A percentile compares a stretch with the other conserved stretches of the same genome.
phyloP scores from a whole-genome alignment of 2,329 filamentous ascomycete species.

The Arthrobotrys pseudoclavata region DNA sequence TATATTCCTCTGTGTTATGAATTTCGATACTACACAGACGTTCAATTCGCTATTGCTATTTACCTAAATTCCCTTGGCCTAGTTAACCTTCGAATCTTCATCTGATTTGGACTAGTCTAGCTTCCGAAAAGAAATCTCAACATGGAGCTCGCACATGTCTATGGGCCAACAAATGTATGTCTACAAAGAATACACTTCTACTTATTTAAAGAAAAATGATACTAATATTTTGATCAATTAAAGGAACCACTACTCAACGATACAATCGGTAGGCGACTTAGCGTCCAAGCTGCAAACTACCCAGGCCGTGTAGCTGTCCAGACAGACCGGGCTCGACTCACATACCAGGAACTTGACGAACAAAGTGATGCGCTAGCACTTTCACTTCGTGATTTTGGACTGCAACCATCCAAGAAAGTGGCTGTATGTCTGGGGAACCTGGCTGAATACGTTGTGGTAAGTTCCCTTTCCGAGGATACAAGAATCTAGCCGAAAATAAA shows the following conservation, averaged over 20 bases:
- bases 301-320: constrained; percentile 70
- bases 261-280: constrained; percentile 16
- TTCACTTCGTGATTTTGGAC: constrained; percentile 76
- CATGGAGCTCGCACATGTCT: neutral
- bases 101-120: no score
- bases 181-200: neutral
- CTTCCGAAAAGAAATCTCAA: no score
- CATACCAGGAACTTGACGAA: constrained; percentile 80
- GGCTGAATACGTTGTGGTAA: constrained; percentile 83
- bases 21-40: no score
- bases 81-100: no score
- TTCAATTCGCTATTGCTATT: no score
- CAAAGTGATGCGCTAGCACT: constrained; percentile 81
- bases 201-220: neutral
- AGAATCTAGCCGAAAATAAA: no score
- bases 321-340: constrained; percentile 76
- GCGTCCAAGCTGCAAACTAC: neutral
- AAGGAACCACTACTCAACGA: constrained; percentile 18
- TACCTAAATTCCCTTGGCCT: no score
- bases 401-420: constrained; percentile 84
- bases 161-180: neutral
- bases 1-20: no score
- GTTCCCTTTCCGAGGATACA: no score
- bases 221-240: neutral
- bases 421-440: constrained; percentile 91